Conservation (phyloP, 768 basidiomycete species). For the Daedaleopsis sinensis region DNA sequence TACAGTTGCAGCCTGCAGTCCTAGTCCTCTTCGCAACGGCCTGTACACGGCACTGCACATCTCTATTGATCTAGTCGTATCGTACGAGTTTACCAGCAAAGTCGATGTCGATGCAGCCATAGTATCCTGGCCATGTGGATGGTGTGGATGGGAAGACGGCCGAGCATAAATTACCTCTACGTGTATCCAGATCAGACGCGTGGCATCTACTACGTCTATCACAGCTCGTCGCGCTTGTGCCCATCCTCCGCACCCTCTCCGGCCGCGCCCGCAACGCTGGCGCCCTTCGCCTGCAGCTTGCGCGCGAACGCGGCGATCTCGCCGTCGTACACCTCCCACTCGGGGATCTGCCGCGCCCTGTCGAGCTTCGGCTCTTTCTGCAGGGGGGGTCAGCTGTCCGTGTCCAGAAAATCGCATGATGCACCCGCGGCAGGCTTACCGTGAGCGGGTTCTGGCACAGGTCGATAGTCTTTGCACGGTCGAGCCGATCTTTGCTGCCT, state of each 20-base stretch:
- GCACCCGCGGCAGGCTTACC: conserved; percentile 38
- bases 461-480: conserved; percentile 88
- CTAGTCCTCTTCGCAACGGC: too few species aligned
- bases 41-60: too few species aligned
- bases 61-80: too few species aligned
- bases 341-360: conserved; percentile 92
- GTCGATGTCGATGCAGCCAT: too few species aligned
- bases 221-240: not conserved
- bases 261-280: not conserved
- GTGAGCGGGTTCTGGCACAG: conserved; percentile 96
- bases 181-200: not conserved
- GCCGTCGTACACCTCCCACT: conserved; percentile 93
- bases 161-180: not conserved
- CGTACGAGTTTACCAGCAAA: too few species aligned
- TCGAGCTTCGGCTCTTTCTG: conserved; percentile 97
- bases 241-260: not conserved
- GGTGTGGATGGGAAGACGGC: too few species aligned
- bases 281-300: conserved; percentile 40
- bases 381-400: conserved; percentile 10
- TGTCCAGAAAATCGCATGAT: not conserved
- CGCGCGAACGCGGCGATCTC: conserved; percentile 88
- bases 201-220: not conserved
- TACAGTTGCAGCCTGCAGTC: too few species aligned
- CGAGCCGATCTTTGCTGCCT: conserved; percentile 83
- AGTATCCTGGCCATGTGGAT: too few species aligned